Percentiles rank a stretch among this genome's conserved stretches.
Evolutionary conservation across 1,284 basidiomycete species (phyloP).

Genomic region (Cryptococcus sp.): DNA sequence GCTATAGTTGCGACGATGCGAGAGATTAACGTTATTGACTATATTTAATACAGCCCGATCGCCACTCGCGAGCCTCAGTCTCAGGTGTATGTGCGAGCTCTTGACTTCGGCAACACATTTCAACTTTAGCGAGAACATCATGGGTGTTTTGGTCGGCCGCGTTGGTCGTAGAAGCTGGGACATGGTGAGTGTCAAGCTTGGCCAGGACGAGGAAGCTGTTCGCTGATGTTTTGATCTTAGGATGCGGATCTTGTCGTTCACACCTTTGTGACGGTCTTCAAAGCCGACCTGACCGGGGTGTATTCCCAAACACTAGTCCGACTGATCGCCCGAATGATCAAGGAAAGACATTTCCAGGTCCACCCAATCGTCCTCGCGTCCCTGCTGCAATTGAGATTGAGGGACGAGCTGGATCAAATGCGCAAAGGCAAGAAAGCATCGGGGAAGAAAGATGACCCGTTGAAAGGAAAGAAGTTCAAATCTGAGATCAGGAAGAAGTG

Average conservation of each 20-base stretch:
- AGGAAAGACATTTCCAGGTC: constrained; percentile 86
- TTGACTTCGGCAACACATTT: constrained; percentile 86
- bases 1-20: constrained; percentile 23
- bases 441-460: constrained; percentile 59
- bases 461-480: constrained; percentile 59
- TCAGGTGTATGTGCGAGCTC: constrained; percentile 86
- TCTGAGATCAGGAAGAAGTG: constrained; percentile 64
- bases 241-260: constrained; percentile 78
- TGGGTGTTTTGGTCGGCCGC: constrained; percentile 79
- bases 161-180: constrained; percentile 88
- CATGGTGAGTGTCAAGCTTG: constrained; percentile 58
- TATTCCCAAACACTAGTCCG: constrained; percentile 87
- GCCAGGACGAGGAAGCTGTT: no score
- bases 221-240: constrained; percentile 46
- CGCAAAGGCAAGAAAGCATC: constrained; percentile 59
- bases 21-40: not conserved
- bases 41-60: constrained; percentile 62
- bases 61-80: constrained; percentile 68
- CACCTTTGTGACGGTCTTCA: constrained; percentile 78
- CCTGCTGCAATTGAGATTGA: constrained; percentile 81
- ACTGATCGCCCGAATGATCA: constrained; percentile 92
- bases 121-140: constrained; percentile 93
- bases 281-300: constrained; percentile 72
- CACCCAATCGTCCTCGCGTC: constrained; percentile 86
- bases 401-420: constrained; percentile 71